These are phyloP conservation scores for Solanum piurae DNA, from an alignment of 257 asterid genomes.

Conservation along the genomic window DNA sequence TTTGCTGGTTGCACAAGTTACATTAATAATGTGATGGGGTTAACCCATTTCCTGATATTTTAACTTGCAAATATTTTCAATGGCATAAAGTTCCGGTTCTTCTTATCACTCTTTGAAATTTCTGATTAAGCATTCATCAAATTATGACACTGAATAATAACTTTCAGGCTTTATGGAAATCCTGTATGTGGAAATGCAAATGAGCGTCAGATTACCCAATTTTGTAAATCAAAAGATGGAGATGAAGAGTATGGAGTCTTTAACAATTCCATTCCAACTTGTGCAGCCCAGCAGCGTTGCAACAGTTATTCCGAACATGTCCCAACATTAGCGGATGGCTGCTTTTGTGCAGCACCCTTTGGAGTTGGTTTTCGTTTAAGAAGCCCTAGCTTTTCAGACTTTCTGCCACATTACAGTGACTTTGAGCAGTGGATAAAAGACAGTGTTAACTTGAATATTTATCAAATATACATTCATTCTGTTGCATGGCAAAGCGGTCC, in stretches of 20 bases:
- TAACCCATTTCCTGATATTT: not conserved
- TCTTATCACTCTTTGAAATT: not conserved
- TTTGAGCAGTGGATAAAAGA: slow-evolving; percentile 15
- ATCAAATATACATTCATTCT: slow-evolving; percentile 26
- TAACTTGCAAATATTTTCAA: not conserved
- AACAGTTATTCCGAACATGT: slow-evolving; percentile 15
- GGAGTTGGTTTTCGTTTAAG: slow-evolving; percentile 33
- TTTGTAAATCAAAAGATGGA: slow-evolving; percentile 22
- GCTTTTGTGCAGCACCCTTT: slow-evolving; percentile 49
- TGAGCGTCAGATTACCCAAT: slow-evolving; percentile 15
- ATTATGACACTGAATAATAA: not conserved
- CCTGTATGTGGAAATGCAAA: slow-evolving; percentile 28
- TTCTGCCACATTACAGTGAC: slow-evolving; percentile 12
- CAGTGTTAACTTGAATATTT: not conserved
- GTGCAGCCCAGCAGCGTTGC: slow-evolving; percentile 20
- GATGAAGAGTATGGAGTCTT: slow-evolving; percentile 1
- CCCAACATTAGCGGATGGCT: slow-evolving; percentile 22
- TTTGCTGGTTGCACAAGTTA: not conserved
- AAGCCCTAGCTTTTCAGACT: slow-evolving; percentile 41
- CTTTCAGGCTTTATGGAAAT: slow-evolving; percentile 31
- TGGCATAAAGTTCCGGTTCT: not conserved
- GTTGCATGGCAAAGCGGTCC: slow-evolving; percentile 40
- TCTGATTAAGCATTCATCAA: not conserved
- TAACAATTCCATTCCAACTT: slow-evolving; percentile 13
- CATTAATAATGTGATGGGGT: not conserved